Base-by-base conservation (phyloP, 75 land plant genomes). In the Chamaecyparis obtusa region DNA sequence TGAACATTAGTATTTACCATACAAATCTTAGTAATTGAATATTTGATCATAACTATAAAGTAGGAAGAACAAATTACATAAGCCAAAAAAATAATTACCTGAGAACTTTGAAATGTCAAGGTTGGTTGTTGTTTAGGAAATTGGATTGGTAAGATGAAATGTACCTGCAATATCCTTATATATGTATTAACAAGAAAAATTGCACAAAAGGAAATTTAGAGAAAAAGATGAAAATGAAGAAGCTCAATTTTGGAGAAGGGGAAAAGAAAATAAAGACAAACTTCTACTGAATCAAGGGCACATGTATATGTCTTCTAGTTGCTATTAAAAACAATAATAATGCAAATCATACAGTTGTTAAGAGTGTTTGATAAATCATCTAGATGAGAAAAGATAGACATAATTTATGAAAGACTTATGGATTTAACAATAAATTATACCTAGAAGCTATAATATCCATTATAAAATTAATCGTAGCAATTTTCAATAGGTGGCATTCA, bases 71-170 rank as follows among this genome's bases (percentile, higher is more conserved):
- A 33, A 33, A 72, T 72, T 11, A 72, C 76, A 72, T 72, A 32
- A 6, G 46, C 43, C 46, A 54, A 75, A 35, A n/a, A 86, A 33
- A 24, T 41, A 17, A 36, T 27, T 87, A 96, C 99, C 95, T 92
- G 95, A 54, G 94, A 91, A 87, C 98, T 98, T 86, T 96, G 98
- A 60, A 98, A 87, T 41, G 92, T 91, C 86, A 98, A 51, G 80
- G 87, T 69, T 44, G 97, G 98, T 87, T 96, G 95, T 74, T 93
- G 92, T 89, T 93, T 96, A 24, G 99, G 98, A 87, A 96, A 98
- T 78, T 95, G 99, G 37, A 87, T 87, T 41, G 98, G 89, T 51
- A 98, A 83, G 33, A 86, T 76, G 84, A 98, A 89, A 78, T 96
- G 97, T 21, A 96, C 95, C 98, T 79, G 15, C 43, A 79, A 79